Evolutionary conservation across 169 alveolate genomes (phyloP), one percentile per base, ranked within the genome.

Genomic region (Cryptosporidium canis): DNA sequence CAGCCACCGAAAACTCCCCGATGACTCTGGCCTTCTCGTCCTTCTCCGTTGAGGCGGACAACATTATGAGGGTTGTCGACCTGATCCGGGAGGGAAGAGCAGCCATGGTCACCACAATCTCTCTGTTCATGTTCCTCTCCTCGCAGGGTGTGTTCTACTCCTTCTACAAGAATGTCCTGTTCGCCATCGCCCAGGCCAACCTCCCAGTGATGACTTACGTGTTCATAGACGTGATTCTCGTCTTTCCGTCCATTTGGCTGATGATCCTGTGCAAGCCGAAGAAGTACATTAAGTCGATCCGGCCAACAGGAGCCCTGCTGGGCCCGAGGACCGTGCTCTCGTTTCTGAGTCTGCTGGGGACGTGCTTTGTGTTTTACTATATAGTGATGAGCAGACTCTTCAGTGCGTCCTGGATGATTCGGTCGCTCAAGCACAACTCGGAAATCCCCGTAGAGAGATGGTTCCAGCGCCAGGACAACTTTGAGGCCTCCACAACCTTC

Each of bases 61-160:
- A 58, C 7, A 39, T 77, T 21, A 24, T 77, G 71, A 77, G 47
- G 18, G 64, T 77, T 21, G 33, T 77, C 2, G 87, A 77, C 31
- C 65, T 77, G 14, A 63, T 77, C 16, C 56, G 71, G 45, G 87
- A 77, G 44, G 87, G 87, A 6, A 77, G 87, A 24, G 87, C 87
- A 14, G 55, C 87, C 2, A 35, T 58, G 58, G 87, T 77, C 12
- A 77, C 87, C 6, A 77, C 87, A 18, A 24, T 77, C 27, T 27
- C 87, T 11, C 51, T 77, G 6, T 77, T 77, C 29, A 56, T 77
- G 87, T 77, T 77, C 35, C 39, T 77, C 16, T 6, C 65, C 5
- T 77, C 71, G 3, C 87, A 77, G 24, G 87, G 87, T 0, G 64
- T 61, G 1, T 77, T 58, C 27, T 77, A 77, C 18, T 77, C 87